A percentile compares a stretch with the other conserved stretches of the same genome.
Conservation (phyloP, 345 rosid genomes). For the Acer campestre region DNA sequence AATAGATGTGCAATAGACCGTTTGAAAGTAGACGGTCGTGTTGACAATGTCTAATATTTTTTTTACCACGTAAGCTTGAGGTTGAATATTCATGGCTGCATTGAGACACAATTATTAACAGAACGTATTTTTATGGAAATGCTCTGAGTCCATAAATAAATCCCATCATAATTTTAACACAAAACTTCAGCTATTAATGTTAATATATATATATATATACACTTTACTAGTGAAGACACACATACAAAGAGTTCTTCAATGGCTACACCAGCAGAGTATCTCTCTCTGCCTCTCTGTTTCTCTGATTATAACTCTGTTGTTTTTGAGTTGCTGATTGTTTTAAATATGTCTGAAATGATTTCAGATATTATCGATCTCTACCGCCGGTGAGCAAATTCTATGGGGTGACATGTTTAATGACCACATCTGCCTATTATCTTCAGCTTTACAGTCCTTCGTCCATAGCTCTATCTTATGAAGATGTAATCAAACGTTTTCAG, state of each 20-base stretch:
- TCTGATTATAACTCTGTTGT: background rate
- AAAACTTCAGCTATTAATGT: background rate
- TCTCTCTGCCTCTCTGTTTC: slow-evolving; percentile 16
- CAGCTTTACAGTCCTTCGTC: slow-evolving; percentile 36
- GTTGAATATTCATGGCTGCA: no score
- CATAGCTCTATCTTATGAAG: slow-evolving; percentile 49
- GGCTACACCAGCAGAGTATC: slow-evolving; percentile 66
- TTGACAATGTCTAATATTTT: no score
- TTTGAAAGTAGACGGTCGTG: no score
- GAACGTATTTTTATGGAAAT: no score
- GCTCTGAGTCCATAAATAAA: no score
- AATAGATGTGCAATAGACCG: no score
- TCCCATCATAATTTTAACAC: background rate
- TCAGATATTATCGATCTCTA: slow-evolving; percentile 58
- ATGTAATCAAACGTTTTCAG: slow-evolving; percentile 56
- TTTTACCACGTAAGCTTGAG: no score
- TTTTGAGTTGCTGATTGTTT: background rate
- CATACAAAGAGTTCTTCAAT: slow-evolving; percentile 24
- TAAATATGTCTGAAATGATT: background rate
- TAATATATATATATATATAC: no score
- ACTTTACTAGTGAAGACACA: background rate
- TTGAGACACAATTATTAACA: no score
- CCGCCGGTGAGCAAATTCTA: slow-evolving; percentile 72
- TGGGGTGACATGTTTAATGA: slow-evolving; percentile 63
- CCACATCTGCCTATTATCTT: slow-evolving; percentile 49